Evolutionary conservation across 169 alveolate genomes (phyloP), one percentile per base, ranked within the genome.

Genomic region (Fabrea salina): DNA sequence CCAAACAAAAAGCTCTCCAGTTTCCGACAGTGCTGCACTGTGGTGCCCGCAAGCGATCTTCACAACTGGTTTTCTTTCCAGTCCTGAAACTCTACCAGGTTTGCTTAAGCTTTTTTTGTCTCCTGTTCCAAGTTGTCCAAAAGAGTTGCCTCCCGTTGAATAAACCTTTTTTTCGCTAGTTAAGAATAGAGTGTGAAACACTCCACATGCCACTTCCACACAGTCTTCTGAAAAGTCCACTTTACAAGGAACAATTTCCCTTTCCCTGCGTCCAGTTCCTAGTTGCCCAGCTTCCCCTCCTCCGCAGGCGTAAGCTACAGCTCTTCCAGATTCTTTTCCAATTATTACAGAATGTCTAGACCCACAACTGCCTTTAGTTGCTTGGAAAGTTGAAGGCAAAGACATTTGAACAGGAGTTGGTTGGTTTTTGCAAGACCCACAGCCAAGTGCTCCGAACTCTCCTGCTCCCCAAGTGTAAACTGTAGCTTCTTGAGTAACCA

Each of bases 391-490:
- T 35, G 41, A 61, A 22, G 83, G 59, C 1, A 54, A 39, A 44
- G 58, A 30, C 1, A 35, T 57, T 37, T 19, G 47, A 5, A 5
- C 22, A n/a, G 94, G 94, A 4, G 66, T 37, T 27, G 54, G 61
- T 13, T 40, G 5, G 4, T 43, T 33, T 43, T 58, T 51, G 3
- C 59, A 0, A 16, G 33, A 33, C 5, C 85, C 86, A 13, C 39
- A 19, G 1, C 94, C 94, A 25, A 89, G 67, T 32, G 89, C 86
- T 25, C 94, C 94, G 61, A 53, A 77, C 25, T 71, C 78, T 0
- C 90, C 90, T 25, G 43, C 54, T 32, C 94, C 94, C 91, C 94
- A 89, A 4, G 85, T 19, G 50, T 40, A 89, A 7, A 64, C 89
- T 35, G 75, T 57, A 7, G 92, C 94, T 1, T 78, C 66, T 50